Base-by-base conservation (phyloP, 1,284 basidiomycete species). In the Ceratobasidium sp. region DNA sequence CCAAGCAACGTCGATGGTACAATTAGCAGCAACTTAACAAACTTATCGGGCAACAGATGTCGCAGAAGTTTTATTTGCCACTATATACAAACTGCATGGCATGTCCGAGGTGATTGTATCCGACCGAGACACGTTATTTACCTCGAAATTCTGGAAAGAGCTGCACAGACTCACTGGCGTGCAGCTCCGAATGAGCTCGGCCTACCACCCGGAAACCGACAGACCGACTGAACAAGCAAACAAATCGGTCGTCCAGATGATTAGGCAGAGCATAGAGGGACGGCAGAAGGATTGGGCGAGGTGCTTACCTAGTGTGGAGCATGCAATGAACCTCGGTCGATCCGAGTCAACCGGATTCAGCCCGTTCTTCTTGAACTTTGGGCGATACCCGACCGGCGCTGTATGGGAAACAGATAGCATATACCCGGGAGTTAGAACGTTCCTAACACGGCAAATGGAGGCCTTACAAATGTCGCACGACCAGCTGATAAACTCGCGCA, bases 151-250 rank as follows among this genome's bases (percentile, higher is more conserved):
- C 71, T 86, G 83, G 82, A 75, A 72, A 7, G 68, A 77, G 0
- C 69, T 84, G 0, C 73, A 80, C 62, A 55, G 73, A 22, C 72
- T 82, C 0, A 74, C 79, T 0, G 77, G 79, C 0, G 75, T 77
- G 6, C 74, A 80, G 50, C 73, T 83, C 0, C 70, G 73, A 1
- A 78, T 85, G 78, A 83, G 80, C 0, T 80, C 79, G 1, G 73
- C 80, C 0, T 85, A 79, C 56, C 82, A 84, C 64, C 83, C 82
- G 0, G 73, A 85, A 67, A 80, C 78, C 0, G 82, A 83, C 69
- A 80, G 81, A 0, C 71, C 77, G 0, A 82, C 80, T 0, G 80
- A 83, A 31, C 74, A 77, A 0, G 79, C 79, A 0, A 83, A 82
- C 65, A 69, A 76, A 1, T 82, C 79, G 0, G 71, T 82, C 0